A percentile compares a stretch with the other conserved stretches of the same genome.
Conservation (phyloP, 139 green algal species). For the Chlorella sp. region DNA sequence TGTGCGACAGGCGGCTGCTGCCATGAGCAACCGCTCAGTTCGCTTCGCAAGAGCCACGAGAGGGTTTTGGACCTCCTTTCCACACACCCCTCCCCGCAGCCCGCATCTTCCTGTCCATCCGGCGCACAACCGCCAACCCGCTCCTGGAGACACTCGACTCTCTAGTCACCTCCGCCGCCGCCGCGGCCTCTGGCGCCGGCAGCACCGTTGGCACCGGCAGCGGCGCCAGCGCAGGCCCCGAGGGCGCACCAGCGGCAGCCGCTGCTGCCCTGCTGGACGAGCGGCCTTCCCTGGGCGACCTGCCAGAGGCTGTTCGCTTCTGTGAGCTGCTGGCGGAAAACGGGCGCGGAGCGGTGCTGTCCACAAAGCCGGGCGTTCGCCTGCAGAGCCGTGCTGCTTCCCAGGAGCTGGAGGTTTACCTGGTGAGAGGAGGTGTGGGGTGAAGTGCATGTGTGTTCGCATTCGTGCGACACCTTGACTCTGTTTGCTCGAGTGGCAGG, state of each 20-base stretch:
- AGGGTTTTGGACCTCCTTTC: no score
- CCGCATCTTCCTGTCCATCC: slow-evolving; percentile 40
- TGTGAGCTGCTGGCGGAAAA: background rate
- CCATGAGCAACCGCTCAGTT: no score
- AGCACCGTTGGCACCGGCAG: background rate
- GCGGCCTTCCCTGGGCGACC: slow-evolving; percentile 37
- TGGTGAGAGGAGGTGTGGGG: background rate
- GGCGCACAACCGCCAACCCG: slow-evolving; percentile 24
- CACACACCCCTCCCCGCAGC: background rate
- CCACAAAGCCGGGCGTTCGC: slow-evolving; percentile 16
- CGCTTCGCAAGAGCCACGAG: no score
- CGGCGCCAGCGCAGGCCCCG: no score
- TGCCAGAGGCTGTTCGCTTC: slow-evolving; percentile 38
- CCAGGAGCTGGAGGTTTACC: slow-evolving; percentile 41
- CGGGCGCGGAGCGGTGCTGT: background rate
- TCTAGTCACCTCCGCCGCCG: slow-evolving; percentile 18
- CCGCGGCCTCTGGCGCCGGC: background rate
- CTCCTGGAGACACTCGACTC: slow-evolving; percentile 45
- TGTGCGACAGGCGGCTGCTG: no score
- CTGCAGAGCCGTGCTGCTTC: slow-evolving; percentile 42
- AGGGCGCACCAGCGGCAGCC: background rate
- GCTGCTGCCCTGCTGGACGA: slow-evolving; percentile 13
- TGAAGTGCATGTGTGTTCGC: no score
- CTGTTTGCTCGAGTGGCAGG: no score
- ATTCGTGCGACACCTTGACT: no score